These are phyloP conservation scores for Spergularia marina DNA, from an alignment of 148 eudicot genomes.

Conservation along the genomic window DNA sequence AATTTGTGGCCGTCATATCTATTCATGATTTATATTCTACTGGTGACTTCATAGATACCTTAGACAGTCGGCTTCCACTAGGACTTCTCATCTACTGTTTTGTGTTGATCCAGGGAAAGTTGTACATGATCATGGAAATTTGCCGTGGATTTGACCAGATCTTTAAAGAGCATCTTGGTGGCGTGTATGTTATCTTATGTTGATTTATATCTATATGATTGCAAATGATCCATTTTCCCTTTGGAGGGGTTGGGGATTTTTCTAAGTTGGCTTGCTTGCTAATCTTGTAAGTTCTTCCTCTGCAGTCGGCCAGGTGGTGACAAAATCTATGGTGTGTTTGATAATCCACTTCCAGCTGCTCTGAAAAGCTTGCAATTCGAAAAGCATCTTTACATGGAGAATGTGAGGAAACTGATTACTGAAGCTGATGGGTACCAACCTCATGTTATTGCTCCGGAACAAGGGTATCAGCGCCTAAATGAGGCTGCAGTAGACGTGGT, in stretches of 20 bases:
- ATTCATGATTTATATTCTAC: background rate
- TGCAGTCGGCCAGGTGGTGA: constrained; percentile 98
- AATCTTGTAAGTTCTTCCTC: constrained; percentile 9
- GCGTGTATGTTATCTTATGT: constrained; percentile 52
- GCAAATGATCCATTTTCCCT: no score
- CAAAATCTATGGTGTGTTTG: constrained; percentile 81
- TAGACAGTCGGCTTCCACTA: no score
- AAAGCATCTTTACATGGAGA: constrained; percentile 94
- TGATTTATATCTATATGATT: no score
- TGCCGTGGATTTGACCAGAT: constrained; percentile 90
- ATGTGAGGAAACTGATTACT: constrained; percentile 78
- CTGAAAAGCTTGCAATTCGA: constrained; percentile 95
- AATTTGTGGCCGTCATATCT: background rate
- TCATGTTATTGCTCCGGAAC: constrained; percentile 98
- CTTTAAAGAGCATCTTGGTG: constrained; percentile 99
- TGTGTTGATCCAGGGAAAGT: constrained; percentile 65
- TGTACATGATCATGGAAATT: constrained; percentile 94
- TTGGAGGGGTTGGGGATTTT: no score
- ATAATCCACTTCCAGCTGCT: constrained; percentile 97
- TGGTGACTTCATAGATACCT: background rate
- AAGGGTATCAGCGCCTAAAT: constrained; percentile 92
- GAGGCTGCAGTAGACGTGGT: constrained; percentile 96
- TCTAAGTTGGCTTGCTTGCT: background rate
- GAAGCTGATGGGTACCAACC: constrained; percentile 99
- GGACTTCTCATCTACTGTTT: background rate